Percentiles rank a stretch among this genome's conserved stretches.
Evolutionary conservation across 768 basidiomycete species (phyloP).

Genomic region (Termitomyces heimii): DNA sequence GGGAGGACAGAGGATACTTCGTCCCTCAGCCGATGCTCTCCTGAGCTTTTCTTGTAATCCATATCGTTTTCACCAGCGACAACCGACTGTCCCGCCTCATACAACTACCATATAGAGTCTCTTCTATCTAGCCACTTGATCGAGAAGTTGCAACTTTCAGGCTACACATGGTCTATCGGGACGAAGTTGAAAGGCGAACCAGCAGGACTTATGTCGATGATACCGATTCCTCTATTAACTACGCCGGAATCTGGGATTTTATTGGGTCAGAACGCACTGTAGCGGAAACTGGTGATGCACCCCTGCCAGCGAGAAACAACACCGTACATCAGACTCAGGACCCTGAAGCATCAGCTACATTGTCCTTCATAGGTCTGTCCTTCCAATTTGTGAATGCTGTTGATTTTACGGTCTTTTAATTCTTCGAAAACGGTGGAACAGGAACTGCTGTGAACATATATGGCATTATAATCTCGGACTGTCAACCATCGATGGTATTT

Average conservation of each 20-base stretch:
- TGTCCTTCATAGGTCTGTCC: not conserved
- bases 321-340: not conserved
- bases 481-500: not conserved
- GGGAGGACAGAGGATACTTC: not conserved
- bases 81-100: not conserved
- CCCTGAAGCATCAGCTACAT: not conserved
- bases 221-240: not conserved
- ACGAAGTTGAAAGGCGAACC: not conserved
- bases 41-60: not conserved
- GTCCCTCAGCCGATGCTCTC: not conserved
- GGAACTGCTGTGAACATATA: not conserved
- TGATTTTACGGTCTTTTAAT: not conserved
- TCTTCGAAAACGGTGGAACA: not conserved
- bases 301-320: not conserved
- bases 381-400: not conserved
- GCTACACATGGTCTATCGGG: not conserved
- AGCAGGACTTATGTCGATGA: not conserved
- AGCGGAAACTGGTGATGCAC: not conserved
- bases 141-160: not conserved
- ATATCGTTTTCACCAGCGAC: not conserved
- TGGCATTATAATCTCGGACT: not conserved
- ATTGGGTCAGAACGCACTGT: not conserved
- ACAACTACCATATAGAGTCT: not conserved
- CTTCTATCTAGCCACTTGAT: not conserved
- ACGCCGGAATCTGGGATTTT: not conserved